Percentiles rank a stretch among this genome's conserved stretches.
phyloP scores from a whole-genome alignment of 306 rosid genomes.

The Biancaea sappan region DNA sequence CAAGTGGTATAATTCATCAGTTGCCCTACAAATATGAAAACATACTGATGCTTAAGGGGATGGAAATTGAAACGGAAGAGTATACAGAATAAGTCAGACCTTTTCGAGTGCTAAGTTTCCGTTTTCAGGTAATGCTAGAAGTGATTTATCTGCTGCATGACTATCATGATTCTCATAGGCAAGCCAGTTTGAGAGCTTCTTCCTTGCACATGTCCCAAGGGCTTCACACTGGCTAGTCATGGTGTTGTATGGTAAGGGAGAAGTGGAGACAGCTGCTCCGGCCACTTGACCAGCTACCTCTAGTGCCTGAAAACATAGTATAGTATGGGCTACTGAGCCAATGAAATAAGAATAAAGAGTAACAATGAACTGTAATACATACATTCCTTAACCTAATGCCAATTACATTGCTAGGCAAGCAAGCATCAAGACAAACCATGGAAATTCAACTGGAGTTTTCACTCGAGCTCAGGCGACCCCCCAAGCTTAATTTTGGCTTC shows the following conservation, averaged over 20 bases:
- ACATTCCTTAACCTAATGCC: background rate
- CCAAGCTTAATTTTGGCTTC: background rate
- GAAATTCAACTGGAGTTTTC: background rate
- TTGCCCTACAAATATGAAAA: background rate
- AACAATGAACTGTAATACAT: background rate
- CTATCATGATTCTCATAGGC: slow-evolving; percentile 65
- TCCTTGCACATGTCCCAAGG: slow-evolving; percentile 86
- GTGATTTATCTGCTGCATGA: slow-evolving; percentile 43
- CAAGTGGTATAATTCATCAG: background rate
- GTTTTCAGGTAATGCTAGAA: slow-evolving; percentile 38
- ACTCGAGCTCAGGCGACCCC: background rate
- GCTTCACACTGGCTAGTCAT: slow-evolving; percentile 98
- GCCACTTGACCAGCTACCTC: slow-evolving; percentile 97
- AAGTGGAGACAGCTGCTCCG: slow-evolving; percentile 73
- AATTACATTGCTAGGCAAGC: background rate
- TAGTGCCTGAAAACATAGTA: slow-evolving; percentile 77
- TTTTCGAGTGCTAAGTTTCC: slow-evolving; percentile 49
- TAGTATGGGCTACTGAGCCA: background rate
- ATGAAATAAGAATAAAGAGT: background rate
- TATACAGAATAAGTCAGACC: slow-evolving; percentile 40
- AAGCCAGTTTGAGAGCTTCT: slow-evolving; percentile 89
- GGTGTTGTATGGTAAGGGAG: slow-evolving; percentile 88
- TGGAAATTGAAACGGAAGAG: background rate
- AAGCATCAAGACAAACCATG: background rate
- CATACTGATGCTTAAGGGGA: background rate